Base-by-base conservation (phyloP, 805 yeast species). In the Monosporozyma yasuniensis region DNA sequence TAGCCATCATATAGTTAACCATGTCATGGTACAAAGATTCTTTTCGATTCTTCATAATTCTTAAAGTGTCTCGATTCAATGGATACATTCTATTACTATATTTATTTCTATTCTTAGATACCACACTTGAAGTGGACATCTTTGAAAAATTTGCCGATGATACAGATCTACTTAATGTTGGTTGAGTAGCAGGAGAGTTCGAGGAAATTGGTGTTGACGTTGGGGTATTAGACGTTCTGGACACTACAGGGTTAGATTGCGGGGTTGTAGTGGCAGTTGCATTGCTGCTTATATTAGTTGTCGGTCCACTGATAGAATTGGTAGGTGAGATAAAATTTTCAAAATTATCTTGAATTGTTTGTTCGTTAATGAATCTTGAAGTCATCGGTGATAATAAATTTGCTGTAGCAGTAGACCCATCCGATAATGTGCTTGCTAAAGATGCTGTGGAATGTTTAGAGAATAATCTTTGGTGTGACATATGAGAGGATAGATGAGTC, bases 131-230 rank as follows among this genome's bases (percentile, higher is more conserved):
- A 35, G 39, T 18, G 22, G 39, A 7, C 4, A 16, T 18, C 22
- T 35, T 35, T 9, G 39, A 8, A 19, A 18, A 16, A 35, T 7
- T 42, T n/a, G 64, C 52, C 2, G 68, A 61, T 2, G 66, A 57
- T 8, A 67, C 66, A 4, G 67, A 62, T 16, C 61, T 42, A 50
- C 58, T 60, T 49, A 63, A 39, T 43, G 62, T 46, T 49, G 61
- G 66, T 28, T 63, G 61, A 39, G 63, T 61, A 27, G 56, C 56
- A 47, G 63, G 64, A 3, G 52, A 54, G 3, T 19, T 28, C 4
- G 45, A 28, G 5, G 21, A 42, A 2, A 25, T 12, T n/a, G 25
- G 7, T 35, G 39, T 6, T 18, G 22, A 6, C 2, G 22, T 35
- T 35, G 22, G 39, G 6, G 39, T 35, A 16, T 9, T 22, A 7